Conservation (phyloP, 78 protist genomes). For the Chrysochromulina parva region DNA sequence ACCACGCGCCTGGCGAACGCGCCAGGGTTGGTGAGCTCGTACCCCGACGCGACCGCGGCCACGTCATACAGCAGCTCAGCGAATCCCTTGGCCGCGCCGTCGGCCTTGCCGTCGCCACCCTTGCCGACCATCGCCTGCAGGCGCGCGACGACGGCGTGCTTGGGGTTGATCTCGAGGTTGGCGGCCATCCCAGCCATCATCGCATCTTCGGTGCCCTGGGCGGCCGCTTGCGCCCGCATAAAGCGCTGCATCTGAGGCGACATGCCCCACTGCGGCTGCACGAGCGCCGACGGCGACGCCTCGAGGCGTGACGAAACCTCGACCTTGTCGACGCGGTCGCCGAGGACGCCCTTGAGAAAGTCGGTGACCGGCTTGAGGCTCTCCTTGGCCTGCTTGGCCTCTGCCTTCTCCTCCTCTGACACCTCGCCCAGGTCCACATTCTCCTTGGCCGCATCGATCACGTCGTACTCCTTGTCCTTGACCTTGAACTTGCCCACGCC, state of each 20-base stretch:
- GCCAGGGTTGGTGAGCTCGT: neutral
- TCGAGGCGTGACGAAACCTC: slow-evolving; percentile 27
- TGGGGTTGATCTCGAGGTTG: slow-evolving; percentile 81
- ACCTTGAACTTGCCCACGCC: neutral
- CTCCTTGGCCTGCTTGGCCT: slow-evolving; percentile 50
- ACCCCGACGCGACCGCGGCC: slow-evolving; percentile 5
- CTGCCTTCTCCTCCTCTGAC: slow-evolving; percentile 36
- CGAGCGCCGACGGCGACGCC: slow-evolving; percentile 31
- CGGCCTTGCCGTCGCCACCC: slow-evolving; percentile 3
- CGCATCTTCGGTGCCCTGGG: neutral
- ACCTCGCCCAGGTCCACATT: slow-evolving; percentile 22
- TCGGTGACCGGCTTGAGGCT: slow-evolving; percentile 35
- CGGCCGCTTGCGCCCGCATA: slow-evolving; percentile 75
- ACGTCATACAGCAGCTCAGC: neutral
- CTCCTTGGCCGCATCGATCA: slow-evolving; percentile 81
- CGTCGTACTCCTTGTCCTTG: slow-evolving; percentile 2
- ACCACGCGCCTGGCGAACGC: neutral
- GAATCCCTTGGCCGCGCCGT: neutral
- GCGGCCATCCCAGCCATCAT: neutral
- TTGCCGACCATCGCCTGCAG: slow-evolving; percentile 23
- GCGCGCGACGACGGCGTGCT: slow-evolving; percentile 69
- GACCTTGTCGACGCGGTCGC: slow-evolving; percentile 54
- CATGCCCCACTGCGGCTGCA: slow-evolving; percentile 41
- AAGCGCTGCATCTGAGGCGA: slow-evolving; percentile 80
- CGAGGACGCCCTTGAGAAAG: slow-evolving; percentile 65